phyloP scores from a whole-genome alignment of 768 basidiomycete species.

The Suillus spraguei region DNA sequence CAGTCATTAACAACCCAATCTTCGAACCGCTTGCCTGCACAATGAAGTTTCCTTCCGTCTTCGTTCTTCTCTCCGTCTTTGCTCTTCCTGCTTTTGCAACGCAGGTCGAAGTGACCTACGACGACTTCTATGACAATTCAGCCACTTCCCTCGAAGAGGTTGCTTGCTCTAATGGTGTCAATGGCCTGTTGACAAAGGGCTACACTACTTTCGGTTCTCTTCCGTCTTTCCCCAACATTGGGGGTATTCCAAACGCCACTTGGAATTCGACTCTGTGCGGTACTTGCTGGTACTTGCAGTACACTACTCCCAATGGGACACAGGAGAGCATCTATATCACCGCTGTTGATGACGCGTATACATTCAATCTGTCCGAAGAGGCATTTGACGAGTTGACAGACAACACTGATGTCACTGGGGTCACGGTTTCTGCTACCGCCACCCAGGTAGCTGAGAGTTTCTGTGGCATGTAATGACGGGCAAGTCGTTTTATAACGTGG shows the following conservation, averaged over 20 bases:
- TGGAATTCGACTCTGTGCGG: constrained; percentile 60
- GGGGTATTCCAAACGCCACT: constrained; percentile 23
- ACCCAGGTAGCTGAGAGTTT: constrained; percentile 43
- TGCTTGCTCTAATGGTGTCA: constrained; percentile 38
- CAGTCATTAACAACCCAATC: background rate
- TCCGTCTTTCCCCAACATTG: constrained; percentile 36
- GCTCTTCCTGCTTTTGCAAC: constrained; percentile 20
- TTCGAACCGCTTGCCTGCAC: constrained; percentile 35
- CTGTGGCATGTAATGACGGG: constrained; percentile 46
- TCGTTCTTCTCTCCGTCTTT: constrained; percentile 18
- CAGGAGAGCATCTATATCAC: constrained; percentile 46
- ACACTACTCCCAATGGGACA: constrained; percentile 34
- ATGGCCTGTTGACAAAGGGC: constrained; percentile 35
- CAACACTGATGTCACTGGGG: constrained; percentile 44
- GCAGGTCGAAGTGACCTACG: constrained; percentile 31
- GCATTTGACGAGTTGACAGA: constrained; percentile 40
- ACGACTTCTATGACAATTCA: constrained; percentile 36
- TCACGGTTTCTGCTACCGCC: constrained; percentile 47
- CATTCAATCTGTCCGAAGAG: constrained; percentile 40
- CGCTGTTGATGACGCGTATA: constrained; percentile 52
- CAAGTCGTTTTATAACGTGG: background rate
- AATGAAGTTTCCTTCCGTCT: constrained; percentile 31
- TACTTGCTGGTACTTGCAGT: constrained; percentile 61
- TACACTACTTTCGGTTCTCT: constrained; percentile 36
- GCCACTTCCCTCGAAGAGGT: constrained; percentile 28